Evolutionary conservation across 805 yeast genomes (phyloP).

Genomic region (Candida ortonii): DNA sequence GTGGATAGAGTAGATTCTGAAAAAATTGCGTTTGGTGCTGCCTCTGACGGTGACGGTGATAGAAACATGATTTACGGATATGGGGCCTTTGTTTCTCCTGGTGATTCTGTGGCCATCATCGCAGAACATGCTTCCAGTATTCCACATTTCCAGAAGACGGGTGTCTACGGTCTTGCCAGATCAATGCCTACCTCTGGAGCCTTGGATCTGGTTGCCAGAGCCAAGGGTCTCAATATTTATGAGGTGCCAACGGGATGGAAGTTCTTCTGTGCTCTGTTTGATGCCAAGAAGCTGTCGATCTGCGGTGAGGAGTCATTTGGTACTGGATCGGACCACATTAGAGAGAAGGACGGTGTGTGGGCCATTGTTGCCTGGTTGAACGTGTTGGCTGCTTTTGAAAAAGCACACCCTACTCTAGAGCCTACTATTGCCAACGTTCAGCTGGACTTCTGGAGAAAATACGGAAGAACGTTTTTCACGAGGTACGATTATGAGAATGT

Average conservation of each 20-base stretch:
- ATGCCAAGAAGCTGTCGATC: constrained; percentile 86
- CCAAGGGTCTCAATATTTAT: constrained; percentile 69
- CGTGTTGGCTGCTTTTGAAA: constrained; percentile 79
- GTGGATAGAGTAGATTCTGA: constrained; percentile 83
- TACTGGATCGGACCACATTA: constrained; percentile 94
- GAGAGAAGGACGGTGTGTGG: constrained; percentile 98
- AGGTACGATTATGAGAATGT: constrained; percentile 92
- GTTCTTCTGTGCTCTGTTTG: constrained; percentile 93
- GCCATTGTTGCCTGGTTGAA: constrained; percentile 97
- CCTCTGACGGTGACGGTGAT: constrained; percentile 99
- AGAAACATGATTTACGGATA: constrained; percentile 98
- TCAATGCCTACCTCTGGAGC: constrained; percentile 98
- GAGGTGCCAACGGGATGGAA: constrained; percentile 99
- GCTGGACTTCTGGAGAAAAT: constrained; percentile 80
- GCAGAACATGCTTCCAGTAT: constrained; percentile 86
- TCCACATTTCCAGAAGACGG: constrained; percentile 86
- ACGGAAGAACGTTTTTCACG: constrained; percentile 96
- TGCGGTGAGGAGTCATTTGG: constrained; percentile 99
- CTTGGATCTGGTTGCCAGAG: constrained; percentile 83
- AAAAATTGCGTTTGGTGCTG: constrained; percentile 90
- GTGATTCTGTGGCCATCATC: constrained; percentile 96
- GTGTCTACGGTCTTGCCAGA: constrained; percentile 90
- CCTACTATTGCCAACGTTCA: constrained; percentile 76
- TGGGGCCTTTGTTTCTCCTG: constrained; percentile 93
- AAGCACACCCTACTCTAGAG: constrained; percentile 45